Conservation (phyloP, 1,139 yeast genomes). For the Scheffersomyces stambukii region DNA sequence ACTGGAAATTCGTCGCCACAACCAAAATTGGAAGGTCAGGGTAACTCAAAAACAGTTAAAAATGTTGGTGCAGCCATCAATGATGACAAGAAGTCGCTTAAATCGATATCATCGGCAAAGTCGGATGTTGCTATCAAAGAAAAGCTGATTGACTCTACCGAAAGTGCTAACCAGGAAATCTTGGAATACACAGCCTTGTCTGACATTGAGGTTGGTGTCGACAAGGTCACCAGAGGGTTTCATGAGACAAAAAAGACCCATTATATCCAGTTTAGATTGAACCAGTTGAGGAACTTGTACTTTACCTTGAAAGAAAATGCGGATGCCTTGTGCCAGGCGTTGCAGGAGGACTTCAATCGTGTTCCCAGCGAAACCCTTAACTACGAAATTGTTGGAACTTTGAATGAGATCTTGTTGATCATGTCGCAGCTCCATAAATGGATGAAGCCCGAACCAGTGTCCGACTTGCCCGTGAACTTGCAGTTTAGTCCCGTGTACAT, state of each 20-base stretch:
- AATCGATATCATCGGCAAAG: too few species aligned
- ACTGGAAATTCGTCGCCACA: too few species aligned
- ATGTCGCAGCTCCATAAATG: conserved; percentile 60
- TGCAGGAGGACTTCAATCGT: conserved; percentile 64
- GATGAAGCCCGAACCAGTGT: conserved; percentile 50
- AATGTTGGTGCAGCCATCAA: too few species aligned
- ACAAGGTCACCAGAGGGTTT: conserved; percentile 39
- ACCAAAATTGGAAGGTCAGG: too few species aligned
- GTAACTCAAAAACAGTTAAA: too few species aligned
- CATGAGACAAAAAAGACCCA: conserved; percentile 45
- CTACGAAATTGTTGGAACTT: conserved; percentile 47
- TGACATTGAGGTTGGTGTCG: conserved; percentile 48
- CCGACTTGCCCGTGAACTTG: conserved; percentile 42
- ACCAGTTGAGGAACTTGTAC: conserved; percentile 65
- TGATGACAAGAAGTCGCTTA: too few species aligned
- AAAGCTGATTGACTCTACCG: too few species aligned
- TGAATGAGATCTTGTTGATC: conserved; percentile 54
- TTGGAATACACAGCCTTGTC: conserved; percentile 40
- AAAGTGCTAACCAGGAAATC: background rate
- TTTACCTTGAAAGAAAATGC: conserved; percentile 60
- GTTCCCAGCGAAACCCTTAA: conserved; percentile 55
- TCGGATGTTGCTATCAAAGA: too few species aligned
- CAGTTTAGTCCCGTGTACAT: conserved; percentile 45
- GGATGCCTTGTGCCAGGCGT: conserved; percentile 53
- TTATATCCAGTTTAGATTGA: conserved; percentile 52